Percentiles rank a stretch among this genome's conserved stretches.
Conservation (phyloP, 495 filamentous ascomycete species). For the Aspergillus ostianus region DNA sequence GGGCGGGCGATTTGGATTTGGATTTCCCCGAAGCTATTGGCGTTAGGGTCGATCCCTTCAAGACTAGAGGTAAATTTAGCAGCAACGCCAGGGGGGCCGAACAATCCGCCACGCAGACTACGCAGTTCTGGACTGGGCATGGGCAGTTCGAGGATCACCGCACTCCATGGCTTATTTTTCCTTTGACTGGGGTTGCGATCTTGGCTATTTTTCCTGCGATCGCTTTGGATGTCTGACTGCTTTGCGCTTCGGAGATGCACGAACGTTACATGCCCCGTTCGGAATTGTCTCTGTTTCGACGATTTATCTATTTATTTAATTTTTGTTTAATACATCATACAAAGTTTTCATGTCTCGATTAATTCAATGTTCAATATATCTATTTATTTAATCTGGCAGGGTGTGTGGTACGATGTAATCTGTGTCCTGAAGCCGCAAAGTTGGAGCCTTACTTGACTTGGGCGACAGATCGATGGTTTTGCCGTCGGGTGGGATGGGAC, state of each 20-base stretch:
- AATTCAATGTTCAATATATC: too few species aligned
- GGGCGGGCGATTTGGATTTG: not conserved
- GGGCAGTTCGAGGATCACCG: not conserved
- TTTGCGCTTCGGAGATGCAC: not conserved
- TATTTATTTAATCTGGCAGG: too few species aligned
- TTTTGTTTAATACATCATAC: too few species aligned
- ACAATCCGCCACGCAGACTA: not conserved
- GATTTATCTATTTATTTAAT: too few species aligned
- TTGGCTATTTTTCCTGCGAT: not conserved
- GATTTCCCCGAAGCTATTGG: constrained; percentile 1
- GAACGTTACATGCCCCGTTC: not conserved
- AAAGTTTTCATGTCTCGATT: too few species aligned
- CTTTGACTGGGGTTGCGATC: not conserved
- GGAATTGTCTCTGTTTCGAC: too few species aligned
- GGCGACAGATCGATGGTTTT: too few species aligned
- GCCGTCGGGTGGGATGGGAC: not conserved
- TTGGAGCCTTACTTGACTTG: not conserved
- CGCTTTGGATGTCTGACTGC: too few species aligned
- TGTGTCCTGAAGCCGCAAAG: not conserved
- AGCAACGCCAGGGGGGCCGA: constrained; percentile 3
- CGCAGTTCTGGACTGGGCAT: not conserved
- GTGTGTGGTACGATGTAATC: not conserved
- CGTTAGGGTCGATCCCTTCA: constrained; percentile 4
- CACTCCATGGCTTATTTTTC: not conserved
- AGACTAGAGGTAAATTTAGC: constrained; percentile 1